A percentile compares a stretch with the other conserved stretches of the same genome.
Evolutionary conservation across 345 rosid species (phyloP).

Genomic region (Brassica nigra): DNA sequence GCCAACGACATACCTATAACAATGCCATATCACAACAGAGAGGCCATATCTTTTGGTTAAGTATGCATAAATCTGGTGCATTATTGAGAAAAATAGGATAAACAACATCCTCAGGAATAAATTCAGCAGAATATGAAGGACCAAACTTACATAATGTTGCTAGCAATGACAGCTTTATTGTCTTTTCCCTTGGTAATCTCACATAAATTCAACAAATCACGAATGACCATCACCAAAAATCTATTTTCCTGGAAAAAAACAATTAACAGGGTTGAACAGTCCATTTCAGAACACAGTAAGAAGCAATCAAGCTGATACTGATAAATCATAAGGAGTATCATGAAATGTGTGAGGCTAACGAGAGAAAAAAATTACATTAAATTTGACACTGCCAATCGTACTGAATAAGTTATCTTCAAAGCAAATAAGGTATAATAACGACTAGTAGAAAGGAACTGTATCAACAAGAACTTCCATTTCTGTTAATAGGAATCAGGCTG

Average conservation of each 20-base stretch:
- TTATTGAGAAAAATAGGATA: not conserved
- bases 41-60: not conserved
- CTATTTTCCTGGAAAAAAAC: conserved; percentile 82
- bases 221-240: conserved; percentile 97
- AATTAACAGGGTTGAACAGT: not conserved
- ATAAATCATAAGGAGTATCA: conserved; percentile 7
- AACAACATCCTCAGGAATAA: not conserved
- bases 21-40: not conserved
- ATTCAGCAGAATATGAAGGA: conserved; percentile 3
- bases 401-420: not conserved
- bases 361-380: conserved; percentile 10
- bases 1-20: conserved; percentile 97
- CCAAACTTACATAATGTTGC: conserved; percentile 91
- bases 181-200: conserved; percentile 98
- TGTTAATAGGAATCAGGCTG: not conserved
- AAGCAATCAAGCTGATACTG: conserved; percentile 7
- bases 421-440: not conserved
- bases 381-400: not conserved
- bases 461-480: not conserved
- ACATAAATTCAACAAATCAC: conserved; percentile 92
- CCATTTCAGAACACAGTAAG: not conserved
- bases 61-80: not conserved
- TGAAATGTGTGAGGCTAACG: conserved; percentile 9
- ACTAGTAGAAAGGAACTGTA: not conserved
- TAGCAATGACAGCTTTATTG: conserved; percentile 98